phyloP scores from a whole-genome alignment of 2,329 filamentous ascomycete species.

The Ophiostoma angusticollis region DNA sequence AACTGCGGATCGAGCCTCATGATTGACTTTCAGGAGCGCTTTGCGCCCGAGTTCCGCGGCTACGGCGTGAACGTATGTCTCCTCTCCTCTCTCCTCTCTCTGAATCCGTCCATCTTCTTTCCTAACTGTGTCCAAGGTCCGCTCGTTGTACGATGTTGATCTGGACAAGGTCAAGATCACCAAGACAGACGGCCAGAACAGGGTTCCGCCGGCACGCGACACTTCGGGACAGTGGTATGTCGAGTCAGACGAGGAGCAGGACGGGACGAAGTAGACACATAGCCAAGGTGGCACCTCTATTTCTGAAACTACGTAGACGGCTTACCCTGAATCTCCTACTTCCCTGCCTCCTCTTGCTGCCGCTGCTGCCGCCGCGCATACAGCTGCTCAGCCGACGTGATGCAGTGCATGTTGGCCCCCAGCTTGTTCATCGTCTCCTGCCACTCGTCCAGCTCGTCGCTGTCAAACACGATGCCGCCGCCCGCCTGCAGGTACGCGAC shows the following conservation, averaged over 20 bases:
- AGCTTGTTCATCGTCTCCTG: constrained; percentile 94
- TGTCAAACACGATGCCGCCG: constrained; percentile 90
- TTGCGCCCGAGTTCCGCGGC: constrained; percentile 15
- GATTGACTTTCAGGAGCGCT: constrained; percentile 29
- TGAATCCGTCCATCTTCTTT: no score
- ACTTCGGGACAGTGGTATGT: constrained; percentile 23
- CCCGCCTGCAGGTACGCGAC: constrained; percentile 83
- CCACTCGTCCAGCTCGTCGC: constrained; percentile 81
- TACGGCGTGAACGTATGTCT: constrained; percentile 36
- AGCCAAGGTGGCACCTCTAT: neutral
- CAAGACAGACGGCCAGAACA: constrained; percentile 25
- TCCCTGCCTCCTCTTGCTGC: neutral
- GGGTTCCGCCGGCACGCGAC: constrained; percentile 23
- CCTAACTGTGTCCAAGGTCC: no score
- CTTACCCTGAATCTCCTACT: neutral
- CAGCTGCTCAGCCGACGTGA: constrained; percentile 68
- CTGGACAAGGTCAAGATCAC: constrained; percentile 25
- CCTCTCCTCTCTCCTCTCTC: no score
- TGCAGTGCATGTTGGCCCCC: constrained; percentile 77
- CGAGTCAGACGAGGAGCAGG: constrained; percentile 12
- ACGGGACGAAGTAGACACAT: neutral
- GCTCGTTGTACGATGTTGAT: constrained; percentile 29
- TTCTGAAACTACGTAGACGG: neutral
- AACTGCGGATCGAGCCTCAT: constrained; percentile 34
- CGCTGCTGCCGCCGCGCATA: constrained; percentile 26